Evolutionary conservation across 331 rosid genomes (phyloP).

Genomic region (Malus hybrid): DNA sequence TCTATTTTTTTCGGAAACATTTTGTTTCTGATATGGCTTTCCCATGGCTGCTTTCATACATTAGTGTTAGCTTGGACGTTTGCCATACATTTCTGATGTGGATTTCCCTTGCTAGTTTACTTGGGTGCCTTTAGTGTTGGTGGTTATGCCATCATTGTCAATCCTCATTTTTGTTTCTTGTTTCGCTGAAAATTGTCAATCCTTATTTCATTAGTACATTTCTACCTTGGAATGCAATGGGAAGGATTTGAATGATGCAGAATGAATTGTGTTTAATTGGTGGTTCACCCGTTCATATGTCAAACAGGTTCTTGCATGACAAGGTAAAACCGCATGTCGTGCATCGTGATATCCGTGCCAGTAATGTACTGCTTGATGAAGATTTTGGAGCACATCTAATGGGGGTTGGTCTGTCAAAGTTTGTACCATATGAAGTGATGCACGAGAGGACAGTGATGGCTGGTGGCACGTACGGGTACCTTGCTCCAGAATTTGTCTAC

Average conservation of each 20-base stretch:
- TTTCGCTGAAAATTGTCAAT: neutral
- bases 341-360: conserved; percentile 87
- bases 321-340: conserved; percentile 97
- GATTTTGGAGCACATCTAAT: conserved; percentile 86
- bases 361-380: conserved; percentile 85
- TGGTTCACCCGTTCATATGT: neutral
- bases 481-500: conserved; percentile 91
- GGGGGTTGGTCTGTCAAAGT: conserved; percentile 87
- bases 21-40: neutral
- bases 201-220: neutral
- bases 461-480: conserved; percentile 94
- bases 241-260: no score
- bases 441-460: conserved; percentile 96
- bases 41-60: neutral
- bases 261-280: neutral
- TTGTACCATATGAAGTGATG: conserved; percentile 91
- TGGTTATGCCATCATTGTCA: neutral
- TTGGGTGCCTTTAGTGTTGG: neutral
- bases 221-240: neutral
- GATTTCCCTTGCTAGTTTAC: neutral
- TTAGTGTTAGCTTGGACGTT: neutral
- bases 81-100: no score
- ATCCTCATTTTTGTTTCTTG: neutral
- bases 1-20: no score
- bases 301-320: conserved; percentile 83